These are phyloP conservation scores for Crataegus laevigata DNA, from an alignment of 306 rosid genomes.

Conservation along the genomic window DNA sequence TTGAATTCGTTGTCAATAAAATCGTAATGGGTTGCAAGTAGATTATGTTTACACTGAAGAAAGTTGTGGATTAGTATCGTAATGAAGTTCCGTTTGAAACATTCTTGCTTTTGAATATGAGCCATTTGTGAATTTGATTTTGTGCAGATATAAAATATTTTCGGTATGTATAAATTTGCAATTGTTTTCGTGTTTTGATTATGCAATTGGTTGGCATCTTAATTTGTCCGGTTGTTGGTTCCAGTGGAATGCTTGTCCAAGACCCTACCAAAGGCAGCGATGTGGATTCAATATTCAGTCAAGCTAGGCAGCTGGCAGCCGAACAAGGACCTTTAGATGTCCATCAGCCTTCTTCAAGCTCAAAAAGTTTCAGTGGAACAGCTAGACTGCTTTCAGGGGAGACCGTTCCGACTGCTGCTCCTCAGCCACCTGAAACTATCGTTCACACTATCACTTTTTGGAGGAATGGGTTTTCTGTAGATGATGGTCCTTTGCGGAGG, in stretches of 20 bases:
- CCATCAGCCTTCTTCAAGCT: conserved; percentile 37
- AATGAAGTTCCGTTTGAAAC: neutral
- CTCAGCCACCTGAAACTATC: conserved; percentile 42
- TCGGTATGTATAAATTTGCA: neutral
- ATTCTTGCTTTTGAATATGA: neutral
- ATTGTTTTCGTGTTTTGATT: neutral
- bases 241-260: conserved; percentile 91
- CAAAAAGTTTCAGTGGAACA: conserved; percentile 65
- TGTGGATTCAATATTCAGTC: conserved; percentile 65
- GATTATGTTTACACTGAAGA: neutral
- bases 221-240: conserved; percentile 10
- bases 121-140: no score
- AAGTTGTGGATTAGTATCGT: neutral
- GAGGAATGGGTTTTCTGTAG: conserved; percentile 80
- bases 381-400: conserved; percentile 89
- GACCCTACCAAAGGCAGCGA: conserved; percentile 56
- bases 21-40: neutral
- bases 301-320: conserved; percentile 51
- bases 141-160: neutral
- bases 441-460: conserved; percentile 64
- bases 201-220: neutral
- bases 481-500: conserved; percentile 66
- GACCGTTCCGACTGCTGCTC: conserved; percentile 43
- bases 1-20: neutral
- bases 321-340: conserved; percentile 38